Evolutionary conservation across 2,329 filamentous ascomycete genomes (phyloP).

Genomic region (Ascochyta lentis): DNA sequence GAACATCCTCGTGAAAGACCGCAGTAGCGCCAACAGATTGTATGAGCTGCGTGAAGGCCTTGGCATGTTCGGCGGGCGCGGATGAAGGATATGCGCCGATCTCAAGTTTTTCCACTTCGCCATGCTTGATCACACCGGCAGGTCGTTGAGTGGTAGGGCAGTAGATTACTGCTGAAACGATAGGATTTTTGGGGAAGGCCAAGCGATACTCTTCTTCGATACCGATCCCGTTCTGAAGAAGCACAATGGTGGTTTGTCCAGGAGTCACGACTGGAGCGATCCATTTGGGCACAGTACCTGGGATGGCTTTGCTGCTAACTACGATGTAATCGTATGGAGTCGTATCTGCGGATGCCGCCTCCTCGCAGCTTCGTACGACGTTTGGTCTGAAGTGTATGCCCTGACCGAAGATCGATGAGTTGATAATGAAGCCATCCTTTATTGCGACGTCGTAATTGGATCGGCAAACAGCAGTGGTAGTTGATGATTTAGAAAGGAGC

Average conservation of each 20-base stretch:
- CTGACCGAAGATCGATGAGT: slow-evolving; percentile 48
- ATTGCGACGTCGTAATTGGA: slow-evolving; percentile 54
- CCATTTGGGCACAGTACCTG: slow-evolving; percentile 44
- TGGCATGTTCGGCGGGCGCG: slow-evolving; percentile 21
- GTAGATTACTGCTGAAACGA: slow-evolving; percentile 65
- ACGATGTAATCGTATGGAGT: slow-evolving; percentile 56
- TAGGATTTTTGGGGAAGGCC: slow-evolving; percentile 59
- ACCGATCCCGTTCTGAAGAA: slow-evolving; percentile 68
- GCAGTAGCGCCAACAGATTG: slow-evolving; percentile 54
- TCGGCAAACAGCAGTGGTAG: slow-evolving; percentile 54
- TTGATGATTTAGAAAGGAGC: slow-evolving; percentile 49
- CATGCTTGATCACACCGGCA: slow-evolving; percentile 57
- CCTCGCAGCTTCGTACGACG: slow-evolving; percentile 44
- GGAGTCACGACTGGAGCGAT: slow-evolving; percentile 51
- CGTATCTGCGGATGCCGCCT: slow-evolving; percentile 38
- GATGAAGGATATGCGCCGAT: slow-evolving; percentile 58
- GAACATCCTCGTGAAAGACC: slow-evolving; percentile 61
- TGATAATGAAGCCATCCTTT: slow-evolving; percentile 51
- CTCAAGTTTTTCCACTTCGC: slow-evolving; percentile 57
- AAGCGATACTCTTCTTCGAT: slow-evolving; percentile 63
- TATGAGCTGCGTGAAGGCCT: slow-evolving; percentile 53
- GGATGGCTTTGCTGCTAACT: slow-evolving; percentile 56
- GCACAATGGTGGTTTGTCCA: slow-evolving; percentile 59
- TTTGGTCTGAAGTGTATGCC: slow-evolving; percentile 44
- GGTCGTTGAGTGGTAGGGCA: slow-evolving; percentile 59